Evolutionary conservation across 2,329 filamentous ascomycete genomes (phyloP), one percentile per base, ranked within the genome.

Genomic region (Chrysoporthe deuterocubensis): DNA sequence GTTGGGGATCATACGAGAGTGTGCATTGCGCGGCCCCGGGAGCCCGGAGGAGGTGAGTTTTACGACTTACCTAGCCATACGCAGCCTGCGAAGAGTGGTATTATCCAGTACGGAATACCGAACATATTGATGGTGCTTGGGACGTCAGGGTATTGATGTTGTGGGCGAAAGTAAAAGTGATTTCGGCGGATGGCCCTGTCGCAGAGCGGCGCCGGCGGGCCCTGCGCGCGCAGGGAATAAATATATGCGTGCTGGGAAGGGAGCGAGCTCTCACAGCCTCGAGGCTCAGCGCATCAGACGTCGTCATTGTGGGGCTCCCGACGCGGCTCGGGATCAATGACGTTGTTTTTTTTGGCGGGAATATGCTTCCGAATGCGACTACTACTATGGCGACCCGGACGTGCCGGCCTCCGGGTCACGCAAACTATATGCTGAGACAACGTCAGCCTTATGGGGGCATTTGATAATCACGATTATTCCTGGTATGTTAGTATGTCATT

Each of bases 1-100:
- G 60, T 50, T 40, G 21, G 46, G 2, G 3, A 32, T 26, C 26
- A 26, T 26, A 26, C 26, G 26, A 2, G 26, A 26, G 26, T 26
- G 26, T 26, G 11, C 7, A 46, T 46, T 46, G 21, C 37, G 4
- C 2, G 50, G n/a, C 16, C 21, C 21, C 26, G 50, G 9, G n/a
- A n/a, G 37, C 26, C 26, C 26, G 37, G 3, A 40, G 2, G 34
- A 42, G 34, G 18, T 5, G 37, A 16, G 56, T 14, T 37, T 40
- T 4, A 37, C 3, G 8, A 26, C 43, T 48, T 18, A 52, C 65
- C 65, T 40, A 67, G 65, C 65, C 65, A 67, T 13, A 40, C 52
- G 43, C 65, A 67, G 60, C 65, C 65, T 52, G 65, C 6, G 5
- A 67, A 52, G 42, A 62, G 34, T 34, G 65, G 65, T 63, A 67